A percentile compares a stretch with the other conserved stretches of the same genome.
These are phyloP conservation scores for Geotrichum ghanense DNA, from an alignment of 805 yeast genomes.

Conservation along the genomic window DNA sequence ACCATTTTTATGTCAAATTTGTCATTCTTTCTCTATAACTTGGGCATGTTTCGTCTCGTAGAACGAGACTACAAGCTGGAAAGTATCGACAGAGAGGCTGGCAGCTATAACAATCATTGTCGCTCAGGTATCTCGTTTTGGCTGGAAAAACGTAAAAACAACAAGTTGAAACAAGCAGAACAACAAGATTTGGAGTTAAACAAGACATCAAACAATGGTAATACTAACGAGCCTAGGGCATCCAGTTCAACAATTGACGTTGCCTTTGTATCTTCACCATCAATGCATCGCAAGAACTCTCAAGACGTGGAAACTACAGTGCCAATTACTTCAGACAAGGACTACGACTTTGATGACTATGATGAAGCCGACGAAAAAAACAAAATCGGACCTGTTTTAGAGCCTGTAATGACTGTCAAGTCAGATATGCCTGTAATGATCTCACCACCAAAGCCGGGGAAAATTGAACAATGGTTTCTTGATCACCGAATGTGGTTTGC, in stretches of 20 bases:
- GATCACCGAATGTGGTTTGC: constrained; percentile 23
- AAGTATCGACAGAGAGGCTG: constrained; percentile 12
- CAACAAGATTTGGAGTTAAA: neutral
- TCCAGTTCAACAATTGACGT: neutral
- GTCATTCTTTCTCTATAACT: constrained; percentile 55
- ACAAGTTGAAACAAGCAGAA: too few species aligned
- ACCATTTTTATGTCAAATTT: constrained; percentile 66
- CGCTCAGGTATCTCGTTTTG: neutral
- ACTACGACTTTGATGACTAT: neutral
- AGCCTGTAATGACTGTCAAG: neutral
- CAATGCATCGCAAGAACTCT: neutral
- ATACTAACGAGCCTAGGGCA: neutral
- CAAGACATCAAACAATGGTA: too few species aligned
- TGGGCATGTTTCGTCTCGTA: constrained; percentile 62
- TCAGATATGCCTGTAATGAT: neutral
- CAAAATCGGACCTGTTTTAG: neutral
- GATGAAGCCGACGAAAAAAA: too few species aligned
- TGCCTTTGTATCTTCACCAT: neutral
- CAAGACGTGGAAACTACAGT: neutral
- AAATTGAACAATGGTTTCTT: constrained; percentile 1
- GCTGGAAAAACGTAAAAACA: neutral
- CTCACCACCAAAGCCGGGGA: neutral
- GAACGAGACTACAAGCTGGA: constrained; percentile 50
- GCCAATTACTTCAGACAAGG: neutral
- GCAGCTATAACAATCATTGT: neutral